These are phyloP conservation scores for Glycine soja DNA, from an alignment of 306 rosid genomes.

Conservation along the genomic window DNA sequence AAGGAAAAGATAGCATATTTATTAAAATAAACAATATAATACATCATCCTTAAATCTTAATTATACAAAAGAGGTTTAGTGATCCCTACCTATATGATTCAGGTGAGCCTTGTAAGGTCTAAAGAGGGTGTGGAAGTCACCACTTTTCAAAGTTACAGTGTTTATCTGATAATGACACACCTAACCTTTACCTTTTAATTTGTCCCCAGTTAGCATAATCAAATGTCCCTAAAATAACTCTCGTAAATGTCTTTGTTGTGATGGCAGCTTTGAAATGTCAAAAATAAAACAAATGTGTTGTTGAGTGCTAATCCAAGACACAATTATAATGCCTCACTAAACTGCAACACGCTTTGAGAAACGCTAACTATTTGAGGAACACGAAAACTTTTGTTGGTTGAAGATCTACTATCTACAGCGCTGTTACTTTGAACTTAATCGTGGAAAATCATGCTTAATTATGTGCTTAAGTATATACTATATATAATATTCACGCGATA, in stretches of 20 bases:
- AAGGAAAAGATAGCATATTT: conserved; percentile 9
- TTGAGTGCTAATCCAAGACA: conserved; percentile 54
- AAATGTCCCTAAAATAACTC: conserved; percentile 44
- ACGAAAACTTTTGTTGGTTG: conserved; percentile 44
- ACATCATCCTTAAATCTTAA: conserved; percentile 16
- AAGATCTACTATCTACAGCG: conserved; percentile 12
- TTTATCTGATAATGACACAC: conserved; percentile 40
- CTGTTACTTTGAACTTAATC: conserved; percentile 39
- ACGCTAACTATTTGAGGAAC: conserved; percentile 43
- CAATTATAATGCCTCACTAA: conserved; percentile 49
- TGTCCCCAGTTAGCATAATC: conserved; percentile 52
- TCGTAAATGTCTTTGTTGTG: conserved; percentile 49
- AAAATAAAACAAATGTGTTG: conserved; percentile 42
- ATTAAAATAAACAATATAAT: conserved; percentile 16
- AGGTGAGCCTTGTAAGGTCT: conserved; percentile 48
- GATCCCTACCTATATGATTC: conserved; percentile 53
- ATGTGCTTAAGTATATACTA: neutral
- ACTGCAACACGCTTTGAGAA: conserved; percentile 40
- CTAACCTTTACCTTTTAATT: conserved; percentile 52
- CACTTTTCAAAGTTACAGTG: conserved; percentile 45
- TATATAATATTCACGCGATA: neutral
- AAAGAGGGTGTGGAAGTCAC: conserved; percentile 6
- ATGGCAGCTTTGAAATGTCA: conserved; percentile 35
- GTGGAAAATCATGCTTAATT: conserved; percentile 8
- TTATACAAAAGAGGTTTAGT: conserved; percentile 32